Percentiles rank a stretch among this genome's conserved stretches.
These are phyloP conservation scores for Vickermania ingenoplastis DNA, from an alignment of 208 protist species.

Conservation along the genomic window DNA sequence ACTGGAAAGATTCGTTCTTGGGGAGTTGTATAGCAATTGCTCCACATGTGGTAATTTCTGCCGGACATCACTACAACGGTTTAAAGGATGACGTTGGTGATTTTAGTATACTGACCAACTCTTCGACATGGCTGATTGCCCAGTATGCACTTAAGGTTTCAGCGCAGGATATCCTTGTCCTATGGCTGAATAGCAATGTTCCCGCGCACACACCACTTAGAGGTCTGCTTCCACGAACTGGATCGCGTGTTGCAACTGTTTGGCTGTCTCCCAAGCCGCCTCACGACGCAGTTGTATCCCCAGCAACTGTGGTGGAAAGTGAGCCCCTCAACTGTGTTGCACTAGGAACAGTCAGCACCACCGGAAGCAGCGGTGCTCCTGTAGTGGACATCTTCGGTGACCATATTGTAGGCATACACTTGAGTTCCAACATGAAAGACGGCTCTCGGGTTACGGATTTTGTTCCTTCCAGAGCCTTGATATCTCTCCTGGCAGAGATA, in stretches of 20 bases:
- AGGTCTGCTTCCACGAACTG: constrained; percentile 43
- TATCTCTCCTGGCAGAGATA: constrained; percentile 66
- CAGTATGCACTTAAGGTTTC: constrained; percentile 59
- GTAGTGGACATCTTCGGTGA: constrained; percentile 74
- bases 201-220: constrained; percentile 26
- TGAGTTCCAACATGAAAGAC: constrained; percentile 70
- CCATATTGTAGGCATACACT: constrained; percentile 71
- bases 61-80: constrained; percentile 76
- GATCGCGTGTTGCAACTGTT: constrained; percentile 53
- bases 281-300: constrained; percentile 65
- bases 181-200: constrained; percentile 51
- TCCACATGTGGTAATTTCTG: constrained; percentile 43
- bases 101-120: constrained; percentile 45
- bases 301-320: constrained; percentile 70
- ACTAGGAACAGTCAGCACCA: constrained; percentile 69
- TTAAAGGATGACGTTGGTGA: constrained; percentile 70
- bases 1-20: constrained; percentile 62
- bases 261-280: constrained; percentile 72
- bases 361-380: constrained; percentile 72
- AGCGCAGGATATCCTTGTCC: constrained; percentile 45
- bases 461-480: constrained; percentile 57
- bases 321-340: constrained; percentile 29
- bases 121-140: constrained; percentile 21
- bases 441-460: constrained; percentile 77
- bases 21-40: constrained; percentile 70